Percentiles rank a stretch among this genome's conserved stretches.
These are phyloP conservation scores for Colletotrichum sojae DNA, from an alignment of 2,329 filamentous ascomycete genomes.

Conservation along the genomic window DNA sequence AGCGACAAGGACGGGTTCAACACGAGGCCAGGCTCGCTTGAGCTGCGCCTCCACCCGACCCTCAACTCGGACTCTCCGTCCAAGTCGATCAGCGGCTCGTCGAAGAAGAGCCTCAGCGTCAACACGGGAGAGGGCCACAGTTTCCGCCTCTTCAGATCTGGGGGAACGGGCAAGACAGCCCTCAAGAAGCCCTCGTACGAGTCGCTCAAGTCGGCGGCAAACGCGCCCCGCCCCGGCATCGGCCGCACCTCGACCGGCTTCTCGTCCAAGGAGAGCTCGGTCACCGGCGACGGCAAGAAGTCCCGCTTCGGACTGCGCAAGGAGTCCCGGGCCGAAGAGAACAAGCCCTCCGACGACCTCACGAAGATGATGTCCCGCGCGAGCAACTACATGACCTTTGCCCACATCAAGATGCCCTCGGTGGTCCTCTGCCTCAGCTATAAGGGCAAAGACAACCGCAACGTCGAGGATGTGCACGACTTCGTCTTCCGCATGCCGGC, in stretches of 20 bases:
- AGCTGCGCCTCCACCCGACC: conserved; percentile 87
- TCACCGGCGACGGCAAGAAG: conserved; percentile 60
- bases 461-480: conserved; percentile 96
- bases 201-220: conserved; percentile 61
- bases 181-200: conserved; percentile 70
- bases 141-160: conserved; percentile 67
- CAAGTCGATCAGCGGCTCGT: conserved; percentile 48
- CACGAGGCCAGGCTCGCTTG: conserved; percentile 80
- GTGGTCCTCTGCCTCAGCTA: conserved; percentile 97
- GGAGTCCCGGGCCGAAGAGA: conserved; percentile 65
- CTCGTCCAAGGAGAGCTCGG: conserved; percentile 58
- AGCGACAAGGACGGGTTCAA: conserved; percentile 66
- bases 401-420: conserved; percentile 94
- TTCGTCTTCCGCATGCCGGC: conserved; percentile 97
- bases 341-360: conserved; percentile 85
- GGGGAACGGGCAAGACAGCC: conserved; percentile 59
- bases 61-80: conserved; percentile 70
- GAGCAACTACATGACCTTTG: conserved; percentile 97
- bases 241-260: conserved; percentile 62
- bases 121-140: conserved; percentile 62
- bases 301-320: conserved; percentile 70
- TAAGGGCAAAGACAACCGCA: conserved; percentile 95
- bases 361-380: conserved; percentile 97
- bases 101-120: conserved; percentile 64
- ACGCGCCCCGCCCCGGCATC: conserved; percentile 59